Conservation (phyloP, 306 rosid genomes). For the Citrullus colocynthis region DNA sequence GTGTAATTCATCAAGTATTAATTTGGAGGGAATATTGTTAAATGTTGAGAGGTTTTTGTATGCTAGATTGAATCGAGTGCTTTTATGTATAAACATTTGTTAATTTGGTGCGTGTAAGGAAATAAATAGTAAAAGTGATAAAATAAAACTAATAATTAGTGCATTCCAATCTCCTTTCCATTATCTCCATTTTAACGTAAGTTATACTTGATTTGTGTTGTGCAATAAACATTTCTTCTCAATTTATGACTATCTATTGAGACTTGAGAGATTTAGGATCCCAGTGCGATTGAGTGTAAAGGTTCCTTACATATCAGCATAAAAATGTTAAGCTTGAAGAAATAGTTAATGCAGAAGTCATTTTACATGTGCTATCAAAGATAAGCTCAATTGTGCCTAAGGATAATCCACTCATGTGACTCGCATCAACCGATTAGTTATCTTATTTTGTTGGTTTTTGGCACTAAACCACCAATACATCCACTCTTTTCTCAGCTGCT, state of each 20-base stretch:
- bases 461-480: conserved; percentile 2
- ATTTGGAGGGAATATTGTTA: background rate
- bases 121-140: background rate
- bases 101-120: background rate
- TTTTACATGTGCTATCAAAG: background rate
- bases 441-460: background rate
- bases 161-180: background rate
- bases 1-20: background rate
- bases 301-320: background rate
- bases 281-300: background rate
- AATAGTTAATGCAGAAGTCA: background rate
- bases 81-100: background rate
- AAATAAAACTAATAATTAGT: background rate
- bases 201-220: background rate
- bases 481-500: conserved; percentile 34
- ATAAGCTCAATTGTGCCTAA: background rate
- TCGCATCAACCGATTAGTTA: background rate
- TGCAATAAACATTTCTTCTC: background rate
- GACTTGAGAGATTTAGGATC: background rate
- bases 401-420: background rate
- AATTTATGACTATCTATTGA: background rate
- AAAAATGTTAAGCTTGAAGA: background rate
- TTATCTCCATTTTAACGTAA: background rate
- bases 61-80: background rate
- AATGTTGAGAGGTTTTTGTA: background rate